Evolutionary conservation across 2,329 filamentous ascomycete genomes (phyloP), one percentile per base, ranked within the genome.

Genomic region (Lachnellula subtilissima): DNA sequence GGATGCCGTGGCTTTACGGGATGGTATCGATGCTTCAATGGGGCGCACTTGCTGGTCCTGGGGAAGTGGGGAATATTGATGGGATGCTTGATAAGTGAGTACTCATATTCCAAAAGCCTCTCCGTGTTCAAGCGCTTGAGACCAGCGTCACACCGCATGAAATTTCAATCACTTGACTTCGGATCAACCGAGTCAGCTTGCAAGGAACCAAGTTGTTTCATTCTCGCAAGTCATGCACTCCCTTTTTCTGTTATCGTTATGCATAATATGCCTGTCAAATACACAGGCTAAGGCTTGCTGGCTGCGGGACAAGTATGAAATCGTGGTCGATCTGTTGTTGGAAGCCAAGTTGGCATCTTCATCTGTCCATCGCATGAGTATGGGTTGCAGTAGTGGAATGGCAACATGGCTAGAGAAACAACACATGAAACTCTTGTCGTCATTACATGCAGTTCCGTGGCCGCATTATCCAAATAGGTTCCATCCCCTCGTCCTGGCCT

Each of bases 1-100:
- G 91, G 72, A 96, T 96, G 91, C 93, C 93, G 61, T 97, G 93
- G 93, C 80, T 96, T 55, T 80, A 79, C 69, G 90, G 90, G 69
- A 76, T 83, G 64, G 71, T 94, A 58, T 88, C 88, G 55, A 81
- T 96, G 72, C 71, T 87, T 64, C 90, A 94, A 74, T 86, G 88
- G 78, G 79, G 84, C 64, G 80, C 85, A 67, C 74, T 93, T 68
- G 77, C 79, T 67, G 90, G 91, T 23, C 89, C 89, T 62, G 89
- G 91, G 67, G 82, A 75, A 73, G 73, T 96, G 62, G 91, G 88
- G 69, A 80, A 82, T 67, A 83, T 87, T 28, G 82, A 95, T 72
- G 86, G 91, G 61, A 80, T 85, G 71, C 76, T 97, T 73, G 93
- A 97, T 78, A 95, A 91, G 93, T 97, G 85, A 66, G 68, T 59